Percentiles rank a stretch among this genome's conserved stretches.
These are phyloP conservation scores for Penstemon eatonii DNA, from an alignment of 257 asterid species.

Conservation along the genomic window DNA sequence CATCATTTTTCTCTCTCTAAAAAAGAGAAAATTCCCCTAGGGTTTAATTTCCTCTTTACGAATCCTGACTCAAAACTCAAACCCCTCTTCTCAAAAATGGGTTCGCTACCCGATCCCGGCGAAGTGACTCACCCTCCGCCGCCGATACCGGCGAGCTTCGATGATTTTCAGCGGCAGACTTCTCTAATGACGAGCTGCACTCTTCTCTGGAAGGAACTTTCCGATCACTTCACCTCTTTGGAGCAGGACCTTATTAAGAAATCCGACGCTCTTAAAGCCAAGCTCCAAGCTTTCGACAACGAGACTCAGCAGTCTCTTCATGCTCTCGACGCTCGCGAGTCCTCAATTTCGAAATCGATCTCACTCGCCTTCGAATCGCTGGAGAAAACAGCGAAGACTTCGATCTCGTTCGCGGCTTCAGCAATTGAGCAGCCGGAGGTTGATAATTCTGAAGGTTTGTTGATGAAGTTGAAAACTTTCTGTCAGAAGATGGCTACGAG, in stretches of 20 bases:
- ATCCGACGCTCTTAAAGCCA: constrained; percentile 64
- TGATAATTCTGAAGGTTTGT: constrained; percentile 65
- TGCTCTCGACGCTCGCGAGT: constrained; percentile 73
- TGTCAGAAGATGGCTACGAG: constrained; percentile 68
- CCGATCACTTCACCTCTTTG: constrained; percentile 88
- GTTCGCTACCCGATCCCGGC: constrained; percentile 95
- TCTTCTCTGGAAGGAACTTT: constrained; percentile 95
- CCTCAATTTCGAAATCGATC: constrained; percentile 59
- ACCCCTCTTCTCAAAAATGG: constrained; percentile 44
- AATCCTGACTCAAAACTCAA: constrained; percentile 26
- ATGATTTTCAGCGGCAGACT: constrained; percentile 94
- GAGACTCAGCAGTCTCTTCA: constrained; percentile 59
- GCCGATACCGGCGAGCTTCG: constrained; percentile 73
- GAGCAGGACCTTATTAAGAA: constrained; percentile 77
- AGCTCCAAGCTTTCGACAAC: constrained; percentile 46
- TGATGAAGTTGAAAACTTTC: constrained; percentile 52
- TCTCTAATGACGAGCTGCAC: constrained; percentile 99
- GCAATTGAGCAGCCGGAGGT: constrained; percentile 46
- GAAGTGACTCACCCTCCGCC: constrained; percentile 52
- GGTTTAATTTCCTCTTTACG: constrained; percentile 37
- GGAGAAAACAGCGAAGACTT: constrained; percentile 41
- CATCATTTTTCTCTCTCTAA: constrained; percentile 34
- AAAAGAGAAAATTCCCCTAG: constrained; percentile 39
- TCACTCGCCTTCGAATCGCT: constrained; percentile 47
- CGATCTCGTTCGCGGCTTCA: constrained; percentile 30